phyloP scores from a whole-genome alignment of 768 basidiomycete genomes.

The Phanerochaete carnosa region DNA sequence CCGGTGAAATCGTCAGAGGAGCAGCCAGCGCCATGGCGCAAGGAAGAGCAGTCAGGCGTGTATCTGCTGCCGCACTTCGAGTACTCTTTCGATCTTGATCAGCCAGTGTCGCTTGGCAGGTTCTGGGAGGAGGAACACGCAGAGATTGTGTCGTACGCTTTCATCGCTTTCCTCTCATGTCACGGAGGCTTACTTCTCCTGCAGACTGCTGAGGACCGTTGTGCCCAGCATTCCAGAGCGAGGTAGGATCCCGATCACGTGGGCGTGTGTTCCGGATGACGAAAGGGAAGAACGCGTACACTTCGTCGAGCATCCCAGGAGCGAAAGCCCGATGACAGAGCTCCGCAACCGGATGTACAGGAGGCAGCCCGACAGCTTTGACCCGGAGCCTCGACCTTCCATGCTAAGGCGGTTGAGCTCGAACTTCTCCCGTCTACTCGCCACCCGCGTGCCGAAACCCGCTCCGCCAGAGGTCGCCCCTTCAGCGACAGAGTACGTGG shows the following conservation, averaged over 20 bases:
- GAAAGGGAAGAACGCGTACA: not conserved
- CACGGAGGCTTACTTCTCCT: not conserved
- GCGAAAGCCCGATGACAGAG: not conserved
- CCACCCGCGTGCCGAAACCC: not conserved
- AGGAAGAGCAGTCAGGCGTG: not conserved
- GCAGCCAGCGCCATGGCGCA: not conserved
- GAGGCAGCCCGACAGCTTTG: not conserved
- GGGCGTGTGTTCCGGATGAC: not conserved
- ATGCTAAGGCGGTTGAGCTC: not conserved
- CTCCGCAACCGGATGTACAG: not conserved
- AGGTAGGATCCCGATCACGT: not conserved
- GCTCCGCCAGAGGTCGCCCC: not conserved
- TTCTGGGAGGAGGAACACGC: not conserved
- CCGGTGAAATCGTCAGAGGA: not conserved
- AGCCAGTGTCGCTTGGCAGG: not conserved
- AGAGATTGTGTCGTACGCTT: not conserved
- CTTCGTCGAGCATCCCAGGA: not conserved
- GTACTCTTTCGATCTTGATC: conserved; percentile 1
- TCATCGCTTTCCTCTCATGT: not conserved
- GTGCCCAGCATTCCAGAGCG: not conserved
- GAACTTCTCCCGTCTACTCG: not conserved
- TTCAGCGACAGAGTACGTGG: not conserved
- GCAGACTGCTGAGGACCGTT: not conserved
- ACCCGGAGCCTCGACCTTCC: not conserved
- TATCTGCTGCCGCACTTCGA: conserved; percentile 8